These are phyloP conservation scores for Tolypocladium tropicale DNA, from an alignment of 2,329 filamentous ascomycete species.

Conservation along the genomic window DNA sequence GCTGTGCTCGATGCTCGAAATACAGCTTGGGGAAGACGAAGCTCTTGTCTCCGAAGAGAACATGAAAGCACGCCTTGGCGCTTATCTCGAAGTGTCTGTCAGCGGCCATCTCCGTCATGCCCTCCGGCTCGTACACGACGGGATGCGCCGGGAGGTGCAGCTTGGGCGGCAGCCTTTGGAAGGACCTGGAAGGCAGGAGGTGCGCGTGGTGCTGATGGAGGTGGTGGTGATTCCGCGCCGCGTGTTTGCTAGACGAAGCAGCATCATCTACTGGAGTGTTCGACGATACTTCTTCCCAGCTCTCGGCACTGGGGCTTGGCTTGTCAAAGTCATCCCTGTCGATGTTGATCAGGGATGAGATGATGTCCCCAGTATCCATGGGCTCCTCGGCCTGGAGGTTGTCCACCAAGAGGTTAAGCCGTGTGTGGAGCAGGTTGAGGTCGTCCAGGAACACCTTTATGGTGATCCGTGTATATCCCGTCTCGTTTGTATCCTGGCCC, in stretches of 20 bases:
- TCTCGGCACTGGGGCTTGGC: slow-evolving; percentile 65
- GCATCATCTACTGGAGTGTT: slow-evolving; percentile 49
- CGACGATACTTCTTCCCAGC: slow-evolving; percentile 75
- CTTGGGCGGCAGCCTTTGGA: slow-evolving; percentile 44
- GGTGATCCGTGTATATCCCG: slow-evolving; percentile 62
- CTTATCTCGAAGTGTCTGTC: slow-evolving; percentile 84
- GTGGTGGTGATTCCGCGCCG: slow-evolving; percentile 22
- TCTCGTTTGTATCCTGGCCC: slow-evolving; percentile 49
- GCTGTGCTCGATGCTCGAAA: slow-evolving; percentile 67
- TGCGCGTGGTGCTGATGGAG: slow-evolving; percentile 6
- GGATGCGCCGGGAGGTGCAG: slow-evolving; percentile 75
- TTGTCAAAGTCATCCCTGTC: slow-evolving; percentile 52
- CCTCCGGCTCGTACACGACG: slow-evolving; percentile 74
- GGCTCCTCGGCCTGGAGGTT: slow-evolving; percentile 65
- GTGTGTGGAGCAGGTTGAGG: slow-evolving; percentile 67
- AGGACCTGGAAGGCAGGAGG: slow-evolving; percentile 21
- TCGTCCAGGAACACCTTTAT: slow-evolving; percentile 92
- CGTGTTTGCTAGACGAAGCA: slow-evolving; percentile 28
- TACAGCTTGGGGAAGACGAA: slow-evolving; percentile 89
- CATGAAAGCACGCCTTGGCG: slow-evolving; percentile 89
- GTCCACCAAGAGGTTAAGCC: slow-evolving; percentile 77
- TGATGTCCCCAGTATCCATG: slow-evolving; percentile 56
- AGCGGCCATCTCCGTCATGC: slow-evolving; percentile 64
- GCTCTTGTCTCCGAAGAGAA: slow-evolving; percentile 93
- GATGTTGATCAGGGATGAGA: slow-evolving; percentile 64